Conservation (phyloP, 192 early-diverging fungal species). For the Obelidium mucronatum region DNA sequence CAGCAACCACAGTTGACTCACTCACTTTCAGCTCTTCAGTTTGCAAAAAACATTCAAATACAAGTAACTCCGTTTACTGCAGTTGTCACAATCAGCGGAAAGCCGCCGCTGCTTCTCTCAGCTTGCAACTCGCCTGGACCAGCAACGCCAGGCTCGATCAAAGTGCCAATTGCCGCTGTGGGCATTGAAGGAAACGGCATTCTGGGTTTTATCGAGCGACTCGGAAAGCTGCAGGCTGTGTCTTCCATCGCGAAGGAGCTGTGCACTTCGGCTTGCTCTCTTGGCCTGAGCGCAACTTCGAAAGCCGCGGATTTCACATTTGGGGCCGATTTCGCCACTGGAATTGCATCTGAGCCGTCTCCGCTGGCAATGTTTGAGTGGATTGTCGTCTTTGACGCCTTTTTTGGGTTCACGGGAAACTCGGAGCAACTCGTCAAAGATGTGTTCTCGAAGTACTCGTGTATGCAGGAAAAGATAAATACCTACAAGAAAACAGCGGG, state of each 20-base stretch:
- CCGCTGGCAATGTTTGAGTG: constrained; percentile 33
- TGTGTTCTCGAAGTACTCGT: neutral
- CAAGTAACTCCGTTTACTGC: neutral
- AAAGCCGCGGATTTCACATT: neutral
- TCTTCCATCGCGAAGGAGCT: neutral
- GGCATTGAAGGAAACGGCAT: neutral
- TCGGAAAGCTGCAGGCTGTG: neutral
- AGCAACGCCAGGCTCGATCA: neutral
- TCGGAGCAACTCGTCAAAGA: neutral
- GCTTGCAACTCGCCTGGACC: neutral
- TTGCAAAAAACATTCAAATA: constrained; percentile 24
- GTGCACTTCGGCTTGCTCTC: neutral
- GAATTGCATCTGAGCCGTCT: neutral
- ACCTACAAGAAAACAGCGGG: constrained; percentile 42
- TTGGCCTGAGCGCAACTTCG: constrained; percentile 30
- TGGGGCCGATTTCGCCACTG: neutral
- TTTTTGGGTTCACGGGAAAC: neutral
- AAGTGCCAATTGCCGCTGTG: constrained; percentile 13
- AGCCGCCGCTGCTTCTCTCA: neutral
- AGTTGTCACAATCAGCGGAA: neutral
- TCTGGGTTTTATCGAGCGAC: constrained; percentile 1
- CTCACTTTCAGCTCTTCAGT: constrained; percentile 1
- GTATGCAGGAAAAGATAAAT: neutral
- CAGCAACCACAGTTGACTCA: neutral
- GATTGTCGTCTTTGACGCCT: constrained; percentile 27